phyloP scores from a whole-genome alignment of 345 rosid genomes.

The Triadica sebifera region DNA sequence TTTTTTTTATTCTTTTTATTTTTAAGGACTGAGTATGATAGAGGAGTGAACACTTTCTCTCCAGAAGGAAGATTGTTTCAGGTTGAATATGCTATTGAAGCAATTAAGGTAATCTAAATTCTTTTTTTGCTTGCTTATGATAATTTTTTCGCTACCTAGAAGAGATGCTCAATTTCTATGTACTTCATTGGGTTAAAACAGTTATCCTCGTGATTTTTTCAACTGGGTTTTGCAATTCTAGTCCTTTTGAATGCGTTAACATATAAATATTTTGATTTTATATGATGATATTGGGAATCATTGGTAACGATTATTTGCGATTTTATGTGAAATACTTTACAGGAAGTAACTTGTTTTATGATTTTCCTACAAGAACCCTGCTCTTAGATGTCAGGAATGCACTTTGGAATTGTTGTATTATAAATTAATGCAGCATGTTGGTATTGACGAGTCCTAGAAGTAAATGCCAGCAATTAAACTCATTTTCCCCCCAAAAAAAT shows the following conservation, averaged over 20 bases:
- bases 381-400: background rate
- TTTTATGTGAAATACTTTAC: background rate
- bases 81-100: slow-evolving; percentile 98
- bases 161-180: background rate
- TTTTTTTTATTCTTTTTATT: background rate
- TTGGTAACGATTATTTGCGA: background rate
- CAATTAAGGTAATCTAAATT: slow-evolving; percentile 66
- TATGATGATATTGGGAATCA: background rate
- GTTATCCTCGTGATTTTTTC: background rate
- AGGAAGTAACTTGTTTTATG: background rate
- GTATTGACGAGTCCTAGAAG: background rate
- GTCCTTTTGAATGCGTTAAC: background rate
- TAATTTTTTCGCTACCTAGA: background rate
- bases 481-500: background rate
- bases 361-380: background rate
- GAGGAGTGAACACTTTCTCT: slow-evolving; percentile 98
- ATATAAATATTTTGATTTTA: background rate
- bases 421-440: background rate
- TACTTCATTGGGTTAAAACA: background rate
- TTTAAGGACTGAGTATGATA: slow-evolving; percentile 92
- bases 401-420: background rate
- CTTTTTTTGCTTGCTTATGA: background rate
- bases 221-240: background rate
- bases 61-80: slow-evolving; percentile 96
- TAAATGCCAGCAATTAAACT: background rate